Evolutionary conservation across 192 early-diverging fungal species (phyloP).

Genomic region (Bifiguratus adelaidae): DNA sequence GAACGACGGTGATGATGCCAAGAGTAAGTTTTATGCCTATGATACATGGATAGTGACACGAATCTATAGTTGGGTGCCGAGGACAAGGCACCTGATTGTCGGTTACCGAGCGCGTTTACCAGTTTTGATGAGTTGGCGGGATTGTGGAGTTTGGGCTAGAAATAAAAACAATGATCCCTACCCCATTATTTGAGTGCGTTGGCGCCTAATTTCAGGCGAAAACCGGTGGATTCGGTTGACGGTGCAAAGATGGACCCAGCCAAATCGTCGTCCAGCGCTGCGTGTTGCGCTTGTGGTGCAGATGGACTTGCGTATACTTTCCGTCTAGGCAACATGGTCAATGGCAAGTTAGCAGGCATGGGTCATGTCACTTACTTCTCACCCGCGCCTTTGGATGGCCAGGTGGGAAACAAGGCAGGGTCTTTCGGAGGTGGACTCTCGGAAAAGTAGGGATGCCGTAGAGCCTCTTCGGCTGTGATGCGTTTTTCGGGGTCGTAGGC

Average conservation of each 20-base stretch:
- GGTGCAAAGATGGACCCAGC: constrained; percentile 39
- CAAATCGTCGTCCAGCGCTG: constrained; percentile 29
- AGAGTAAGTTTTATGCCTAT: constrained; percentile 7
- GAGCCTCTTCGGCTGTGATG: constrained; percentile 84
- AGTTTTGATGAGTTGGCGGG: constrained; percentile 14
- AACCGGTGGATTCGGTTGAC: constrained; percentile 40
- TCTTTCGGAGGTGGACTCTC: constrained; percentile 85
- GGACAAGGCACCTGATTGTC: constrained; percentile 7
- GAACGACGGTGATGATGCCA: constrained; percentile 13
- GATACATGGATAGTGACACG: background rate
- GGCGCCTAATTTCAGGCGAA: constrained; percentile 39
- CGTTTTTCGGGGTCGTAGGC: constrained; percentile 76
- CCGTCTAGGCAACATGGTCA: constrained; percentile 4
- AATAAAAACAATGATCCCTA: too few species aligned
- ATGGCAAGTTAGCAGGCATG: background rate
- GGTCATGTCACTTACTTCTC: constrained; percentile 30
- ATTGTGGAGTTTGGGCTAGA: constrained; percentile 27
- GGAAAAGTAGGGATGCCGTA: constrained; percentile 83
- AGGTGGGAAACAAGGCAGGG: constrained; percentile 89
- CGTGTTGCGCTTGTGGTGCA: constrained; percentile 49
- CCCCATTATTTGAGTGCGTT: too few species aligned
- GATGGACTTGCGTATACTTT: constrained; percentile 32
- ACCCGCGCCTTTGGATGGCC: constrained; percentile 62
- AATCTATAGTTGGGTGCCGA: constrained; percentile 1
- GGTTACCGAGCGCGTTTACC: constrained; percentile 4